Evolutionary conservation across 352 stramenopile genomes (phyloP).

Genomic region (Elongisporangium prolatum): DNA sequence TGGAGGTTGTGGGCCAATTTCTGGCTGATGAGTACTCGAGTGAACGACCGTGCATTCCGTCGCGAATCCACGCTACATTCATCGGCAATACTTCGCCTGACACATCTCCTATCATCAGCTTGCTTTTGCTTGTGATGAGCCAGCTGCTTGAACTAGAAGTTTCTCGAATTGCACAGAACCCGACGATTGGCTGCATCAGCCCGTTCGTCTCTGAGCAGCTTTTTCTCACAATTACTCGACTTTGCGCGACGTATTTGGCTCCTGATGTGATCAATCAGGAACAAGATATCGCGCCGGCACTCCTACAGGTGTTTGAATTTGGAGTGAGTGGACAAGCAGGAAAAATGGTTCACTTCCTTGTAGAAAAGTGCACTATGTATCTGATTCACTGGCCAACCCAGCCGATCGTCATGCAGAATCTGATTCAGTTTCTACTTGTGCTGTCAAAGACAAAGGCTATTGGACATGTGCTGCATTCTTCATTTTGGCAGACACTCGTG

Average conservation of each 20-base stretch:
- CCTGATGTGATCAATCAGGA: constrained; percentile 39
- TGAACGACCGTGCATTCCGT: constrained; percentile 66
- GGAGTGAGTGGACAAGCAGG: constrained; percentile 40
- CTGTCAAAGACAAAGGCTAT: constrained; percentile 66
- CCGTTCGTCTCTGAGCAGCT: constrained; percentile 81
- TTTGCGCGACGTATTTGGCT: constrained; percentile 72
- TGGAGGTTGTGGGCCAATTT: constrained; percentile 73
- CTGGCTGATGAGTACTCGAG: constrained; percentile 77
- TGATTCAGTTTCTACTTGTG: constrained; percentile 72
- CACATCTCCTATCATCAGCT: constrained; percentile 39
- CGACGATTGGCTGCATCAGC: constrained; percentile 53
- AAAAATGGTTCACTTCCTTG: constrained; percentile 67
- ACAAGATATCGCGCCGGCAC: constrained; percentile 31
- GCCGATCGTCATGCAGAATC: constrained; percentile 76
- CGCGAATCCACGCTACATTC: constrained; percentile 44
- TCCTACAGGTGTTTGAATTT: constrained; percentile 66
- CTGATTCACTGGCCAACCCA: constrained; percentile 81
- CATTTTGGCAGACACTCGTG: constrained; percentile 71
- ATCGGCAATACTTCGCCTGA: constrained; percentile 11
- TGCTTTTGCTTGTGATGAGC: constrained; percentile 66
- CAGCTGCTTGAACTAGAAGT: constrained; percentile 69
- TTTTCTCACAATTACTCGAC: constrained; percentile 59
- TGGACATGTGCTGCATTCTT: constrained; percentile 36
- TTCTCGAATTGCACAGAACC: constrained; percentile 46
- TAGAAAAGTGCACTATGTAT: constrained; percentile 64